These are phyloP conservation scores for Neurospora crassa DNA, from an alignment of 2,329 filamentous ascomycete species.

Conservation along the genomic window DNA sequence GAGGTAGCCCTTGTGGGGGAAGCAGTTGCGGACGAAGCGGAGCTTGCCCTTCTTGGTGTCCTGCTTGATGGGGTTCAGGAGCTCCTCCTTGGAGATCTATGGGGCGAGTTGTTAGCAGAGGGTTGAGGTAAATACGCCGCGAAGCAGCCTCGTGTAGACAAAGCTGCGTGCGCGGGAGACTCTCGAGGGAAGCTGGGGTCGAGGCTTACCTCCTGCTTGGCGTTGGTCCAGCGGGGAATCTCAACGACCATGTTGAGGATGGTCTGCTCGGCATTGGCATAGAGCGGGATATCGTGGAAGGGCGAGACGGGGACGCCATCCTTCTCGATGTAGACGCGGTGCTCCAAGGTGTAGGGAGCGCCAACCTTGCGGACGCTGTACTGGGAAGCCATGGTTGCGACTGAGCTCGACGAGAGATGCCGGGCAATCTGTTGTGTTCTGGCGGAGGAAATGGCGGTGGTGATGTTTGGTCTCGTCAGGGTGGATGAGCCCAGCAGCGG, in stretches of 20 bases:
- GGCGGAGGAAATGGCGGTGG: conserved; percentile 36
- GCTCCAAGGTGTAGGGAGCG: conserved; percentile 86
- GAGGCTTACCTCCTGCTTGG: conserved; percentile 79
- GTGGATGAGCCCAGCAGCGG: conserved; percentile 1
- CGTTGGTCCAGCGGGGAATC: conserved; percentile 99
- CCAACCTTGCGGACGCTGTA: conserved; percentile 83
- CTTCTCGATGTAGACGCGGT: conserved; percentile 96
- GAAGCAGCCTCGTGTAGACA: not conserved
- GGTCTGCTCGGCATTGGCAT: conserved; percentile 91
- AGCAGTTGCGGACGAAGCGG: conserved; percentile 98
- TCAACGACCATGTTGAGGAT: conserved; percentile 99
- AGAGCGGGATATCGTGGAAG: conserved; percentile 98
- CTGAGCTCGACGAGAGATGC: conserved; percentile 35
- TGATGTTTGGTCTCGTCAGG: conserved; percentile 6
- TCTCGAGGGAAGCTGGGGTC: conserved; percentile 21
- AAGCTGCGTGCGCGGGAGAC: not conserved
- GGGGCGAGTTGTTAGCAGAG: not conserved
- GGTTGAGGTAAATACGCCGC: not conserved
- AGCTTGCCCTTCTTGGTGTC: conserved; percentile 99
- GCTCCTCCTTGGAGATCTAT: conserved; percentile 97
- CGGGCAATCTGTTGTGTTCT: conserved; percentile 46
- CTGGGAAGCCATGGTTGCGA: conserved; percentile 43
- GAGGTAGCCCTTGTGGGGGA: conserved; percentile 99
- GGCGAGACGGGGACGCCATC: conserved; percentile 89
- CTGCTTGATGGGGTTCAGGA: conserved; percentile 98